Percentiles rank a stretch among this genome's conserved stretches.
phyloP scores from a whole-genome alignment of 352 stramenopile species.

The Pythium aristosporum region DNA sequence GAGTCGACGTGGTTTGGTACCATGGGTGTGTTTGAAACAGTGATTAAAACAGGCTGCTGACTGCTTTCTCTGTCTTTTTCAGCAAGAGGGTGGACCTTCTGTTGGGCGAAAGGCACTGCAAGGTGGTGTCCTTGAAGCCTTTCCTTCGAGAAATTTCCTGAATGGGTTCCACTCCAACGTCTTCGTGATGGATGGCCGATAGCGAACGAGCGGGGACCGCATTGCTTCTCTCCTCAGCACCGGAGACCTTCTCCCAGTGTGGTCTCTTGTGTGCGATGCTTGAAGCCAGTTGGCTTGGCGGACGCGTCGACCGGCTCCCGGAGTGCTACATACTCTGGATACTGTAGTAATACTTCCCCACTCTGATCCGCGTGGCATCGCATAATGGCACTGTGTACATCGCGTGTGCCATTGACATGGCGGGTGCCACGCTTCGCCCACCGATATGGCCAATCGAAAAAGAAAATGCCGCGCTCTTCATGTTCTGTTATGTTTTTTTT shows the following conservation, averaged over 20 bases:
- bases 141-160: not conserved
- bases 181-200: not conserved
- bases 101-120: not conserved
- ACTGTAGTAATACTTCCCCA: not conserved
- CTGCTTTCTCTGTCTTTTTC: not conserved
- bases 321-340: not conserved
- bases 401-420: too few relatives aligned
- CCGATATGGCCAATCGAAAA: too few relatives aligned
- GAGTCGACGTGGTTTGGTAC: not conserved
- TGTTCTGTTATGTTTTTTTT: too few relatives aligned
- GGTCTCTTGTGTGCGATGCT: not conserved
- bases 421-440: too few relatives aligned
- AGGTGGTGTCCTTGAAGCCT: not conserved
- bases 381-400: too few relatives aligned
- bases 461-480: too few relatives aligned
- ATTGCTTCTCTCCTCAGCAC: not conserved
- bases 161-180: not conserved
- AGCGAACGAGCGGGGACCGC: not conserved
- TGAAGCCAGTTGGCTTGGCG: constrained; percentile 16
- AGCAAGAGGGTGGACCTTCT: not conserved
- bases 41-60: not conserved
- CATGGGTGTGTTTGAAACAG: not conserved
- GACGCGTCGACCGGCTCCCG: not conserved
- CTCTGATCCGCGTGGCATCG: too few relatives aligned
- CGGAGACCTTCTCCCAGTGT: not conserved